Base-by-base conservation (phyloP, 306 rosid species). In the Cotoneaster glaucophyllus region DNA sequence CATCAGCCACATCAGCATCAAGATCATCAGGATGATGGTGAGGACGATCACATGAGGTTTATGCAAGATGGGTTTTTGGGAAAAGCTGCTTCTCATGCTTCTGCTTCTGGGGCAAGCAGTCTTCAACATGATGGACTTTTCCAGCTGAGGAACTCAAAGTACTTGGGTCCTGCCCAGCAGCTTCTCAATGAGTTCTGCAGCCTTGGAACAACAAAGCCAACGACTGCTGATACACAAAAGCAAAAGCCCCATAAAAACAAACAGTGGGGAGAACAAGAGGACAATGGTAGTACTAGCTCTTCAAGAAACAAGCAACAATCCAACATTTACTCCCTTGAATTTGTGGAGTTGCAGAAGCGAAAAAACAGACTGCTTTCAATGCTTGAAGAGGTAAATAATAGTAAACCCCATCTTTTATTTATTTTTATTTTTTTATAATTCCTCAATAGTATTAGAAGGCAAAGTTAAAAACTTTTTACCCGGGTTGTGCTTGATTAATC, bases 181-280 rank as follows among this genome's bases (percentile, higher is more conserved):
- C 96, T 94, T 70, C 85, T 94, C 14, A 90, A 86, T 67, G 98
- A 94, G 88, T 87, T 94, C 59, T 94, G 97, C 32, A 87, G 97
- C 77, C 91, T 94, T 10, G 96, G 84, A 65, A 78, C 84, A 65
- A 77, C 84, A 21, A 90, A 77, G 82, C 86, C 75, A 69, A 74
- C 67, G 10, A 26, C 34, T 61, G 85, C 82, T 73, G 12, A 12
- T 17, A 50, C 54, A 50, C 50, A 37, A 25, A 88, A 85, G 82
- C 84, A 70, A 19, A 93, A 86, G 64, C 70, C 81, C 17, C 81
- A 81, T 17, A 91, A 80, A 65, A 72, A 74, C 81, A 86, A 87
- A 39, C 85, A 82, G 67, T 85, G 85, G 64, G 85, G 85, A 85
- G 93, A 86, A 70, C 85, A 87, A 50, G 86, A 88, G 18, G 64